A percentile compares a stretch with the other conserved stretches of the same genome.
phyloP scores from a whole-genome alignment of 306 rosid species.

The Dalbergia cochinchinensis region DNA sequence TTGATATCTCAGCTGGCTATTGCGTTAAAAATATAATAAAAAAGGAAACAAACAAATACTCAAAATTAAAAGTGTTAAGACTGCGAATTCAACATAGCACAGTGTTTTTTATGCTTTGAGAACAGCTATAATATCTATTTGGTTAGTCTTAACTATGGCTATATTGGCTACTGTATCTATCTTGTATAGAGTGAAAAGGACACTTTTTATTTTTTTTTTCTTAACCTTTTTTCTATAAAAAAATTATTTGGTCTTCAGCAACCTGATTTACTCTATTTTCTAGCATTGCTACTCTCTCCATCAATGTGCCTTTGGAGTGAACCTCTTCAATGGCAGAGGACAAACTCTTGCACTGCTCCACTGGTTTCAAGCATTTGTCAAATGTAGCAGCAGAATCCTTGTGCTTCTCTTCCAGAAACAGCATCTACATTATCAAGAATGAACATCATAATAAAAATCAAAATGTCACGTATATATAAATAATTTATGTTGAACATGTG shows the following conservation, averaged over 20 bases:
- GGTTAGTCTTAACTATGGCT: no score
- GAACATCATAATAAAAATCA: neutral
- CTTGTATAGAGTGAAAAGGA: no score
- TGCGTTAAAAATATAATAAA: no score
- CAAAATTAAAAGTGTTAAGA: no score
- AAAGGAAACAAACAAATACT: no score
- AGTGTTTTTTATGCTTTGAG: no score
- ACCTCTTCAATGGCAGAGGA: constrained; percentile 56
- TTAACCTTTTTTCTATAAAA: neutral
- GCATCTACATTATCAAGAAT: constrained; percentile 38
- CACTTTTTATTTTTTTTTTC: no score
- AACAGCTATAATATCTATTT: no score
- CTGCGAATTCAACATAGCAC: no score
- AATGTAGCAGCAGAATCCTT: neutral
- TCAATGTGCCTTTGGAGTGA: constrained; percentile 51
- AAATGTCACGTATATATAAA: neutral
- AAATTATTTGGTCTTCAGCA: neutral
- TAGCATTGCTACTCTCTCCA: constrained; percentile 52
- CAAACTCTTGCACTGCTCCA: constrained; percentile 40
- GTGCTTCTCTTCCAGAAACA: constrained; percentile 53
- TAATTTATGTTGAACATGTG: no score
- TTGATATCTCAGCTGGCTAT: no score
- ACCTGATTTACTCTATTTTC: constrained; percentile 57
- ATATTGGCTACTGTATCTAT: no score
- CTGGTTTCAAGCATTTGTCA: constrained; percentile 12